Evolutionary conservation across 208 protist species (phyloP), one percentile per base, ranked within the genome.

Genomic region (Leishmania major): DNA sequence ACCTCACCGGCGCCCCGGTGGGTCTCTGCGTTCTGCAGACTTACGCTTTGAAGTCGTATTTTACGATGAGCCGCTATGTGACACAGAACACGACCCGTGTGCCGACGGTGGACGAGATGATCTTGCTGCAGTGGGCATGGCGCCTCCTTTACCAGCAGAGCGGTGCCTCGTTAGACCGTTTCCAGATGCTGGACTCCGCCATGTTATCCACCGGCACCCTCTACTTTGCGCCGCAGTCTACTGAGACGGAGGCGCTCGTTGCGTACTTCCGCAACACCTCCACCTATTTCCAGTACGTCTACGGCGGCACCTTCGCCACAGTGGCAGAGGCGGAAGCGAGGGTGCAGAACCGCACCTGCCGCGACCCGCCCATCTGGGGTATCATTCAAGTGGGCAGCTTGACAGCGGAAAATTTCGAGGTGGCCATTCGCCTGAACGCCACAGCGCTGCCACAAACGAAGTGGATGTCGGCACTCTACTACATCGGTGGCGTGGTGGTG

Each of bases 361-460:
- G 73, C 37, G 87, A 88, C 73, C 74, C 82, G 31, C 84, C 87
- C 10, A 88, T 71, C 80, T 92, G 88, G 90, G 89, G 88, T 43
- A 88, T 94, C 55, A 51, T 92, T 10, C 49, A 89, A 62, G 82
- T 94, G 49, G 88, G 88, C 53, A 83, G 19, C 77, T 59, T 93
- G 35, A 87, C 82, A 1, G 70, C 70, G 1, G 85, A 78, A 45
- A 37, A 82, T 60, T 94, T 90, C 47, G 77, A 90, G 64, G 83
- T 94, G 37, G 77, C 59, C 37, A 90, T 92, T 37, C 88, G 89
- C n/a, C 80, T 91, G n/a, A 94, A 94, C 85, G 71, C 82, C 11
- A 85, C 89, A 11, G 84, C 90, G 31, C 51, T 92, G 66, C 90
- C 88, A 0, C 53, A 11, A 40, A 91, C 89, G 25, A 82, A 83